Evolutionary conservation across 2,329 filamentous ascomycete species (phyloP), one percentile per base, ranked within the genome.

Genomic region (Alternaria sp.): DNA sequence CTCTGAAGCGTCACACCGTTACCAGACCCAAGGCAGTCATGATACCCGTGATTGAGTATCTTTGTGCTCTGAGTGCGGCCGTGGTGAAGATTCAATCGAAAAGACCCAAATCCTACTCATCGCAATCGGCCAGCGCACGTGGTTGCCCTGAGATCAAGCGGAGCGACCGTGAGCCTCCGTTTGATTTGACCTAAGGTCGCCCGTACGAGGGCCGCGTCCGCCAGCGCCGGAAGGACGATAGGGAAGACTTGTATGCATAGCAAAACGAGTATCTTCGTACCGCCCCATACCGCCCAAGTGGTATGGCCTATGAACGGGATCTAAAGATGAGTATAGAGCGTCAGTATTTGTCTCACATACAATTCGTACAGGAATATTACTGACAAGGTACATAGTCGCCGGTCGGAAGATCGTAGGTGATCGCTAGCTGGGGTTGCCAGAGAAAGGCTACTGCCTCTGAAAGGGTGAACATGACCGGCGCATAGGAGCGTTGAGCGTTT

Each of bases 271-370:
- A 15, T 59, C 52, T 23, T 30, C 54, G 36, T 69, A 70, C 15
- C 66, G 62, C 6, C 67, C 66, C 30, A 63, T 59, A 19, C 61
- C 61, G 4, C 67, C 69, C 13, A 70, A 19, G 54, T 65, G 59
- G 23, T 70, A 69, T 3, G 56, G 66, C 4, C 57, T 46, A 15
- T 54, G 49, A 19, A 69, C 59, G 2, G 67, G 67, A 32, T 63
- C 66, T 4, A 63, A 59, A 5, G 36, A 40, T 17, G 9, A 17
- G n/a, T 17, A n/a, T 17, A 11, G 8, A n/a, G 9, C 10, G 36
- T 40, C 36, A 40, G 36, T 40, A 40, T 40, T 40, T 17, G 15
- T 17, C 15, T 17, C 36, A 17, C 36, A 17, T 40, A 17, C 32
- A 10, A n/a, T 40, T 17, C 36, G 36, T 6, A 40, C 36, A 40